Evolutionary conservation across 441 rosid species (phyloP), one percentile per base, ranked within the genome.

Genomic region (Bruguiera hainesii): DNA sequence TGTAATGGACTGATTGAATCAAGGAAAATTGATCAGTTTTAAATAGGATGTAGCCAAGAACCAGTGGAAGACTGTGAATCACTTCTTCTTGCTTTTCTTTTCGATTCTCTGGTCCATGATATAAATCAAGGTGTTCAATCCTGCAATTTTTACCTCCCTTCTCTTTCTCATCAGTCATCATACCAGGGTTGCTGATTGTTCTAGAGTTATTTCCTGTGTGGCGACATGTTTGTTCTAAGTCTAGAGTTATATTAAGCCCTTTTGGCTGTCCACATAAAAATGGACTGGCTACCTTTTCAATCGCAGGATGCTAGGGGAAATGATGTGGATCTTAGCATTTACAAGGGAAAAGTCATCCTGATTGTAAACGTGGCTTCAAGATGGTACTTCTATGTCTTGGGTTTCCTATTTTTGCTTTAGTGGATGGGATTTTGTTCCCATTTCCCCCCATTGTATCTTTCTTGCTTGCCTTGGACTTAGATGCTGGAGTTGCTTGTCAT

Each of bases 321-420:
- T 64, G 86, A 76, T 73, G 81, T 86, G 15, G 74, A 74, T 73
- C 88, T 93, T 21, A 78, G 82, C 76, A 73, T 57, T 55, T 91
- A 82, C 80, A 87, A 69, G 75, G 98, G 84, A 30, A 89, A 93
- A 78, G 87, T 91, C 52, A 79, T 93, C 59, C 77, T 93, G 29
- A 83, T 93, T 67, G 87, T 93, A 70, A 91, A 93, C 73, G 98
- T 93, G 73, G 96, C 98, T 68, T 93, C 97, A 20, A 85, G 83
- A 80, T 93, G 97, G 96, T 91, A 73, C 35, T 51, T 20, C 16
- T 23, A 9, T 10, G 10, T 26, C 26, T 1, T 35, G 30, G 37
- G 16, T 30, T 61, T 10, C 29, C 64, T 61, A 10, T 35, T 49
- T 49, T 46, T 28, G 23, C 56, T 67, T 5, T 8, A 15, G 29